Evolutionary conservation across 2,329 filamentous ascomycete genomes (phyloP), one percentile per base, ranked within the genome.

Genomic region (Colletotrichum kahawae): DNA sequence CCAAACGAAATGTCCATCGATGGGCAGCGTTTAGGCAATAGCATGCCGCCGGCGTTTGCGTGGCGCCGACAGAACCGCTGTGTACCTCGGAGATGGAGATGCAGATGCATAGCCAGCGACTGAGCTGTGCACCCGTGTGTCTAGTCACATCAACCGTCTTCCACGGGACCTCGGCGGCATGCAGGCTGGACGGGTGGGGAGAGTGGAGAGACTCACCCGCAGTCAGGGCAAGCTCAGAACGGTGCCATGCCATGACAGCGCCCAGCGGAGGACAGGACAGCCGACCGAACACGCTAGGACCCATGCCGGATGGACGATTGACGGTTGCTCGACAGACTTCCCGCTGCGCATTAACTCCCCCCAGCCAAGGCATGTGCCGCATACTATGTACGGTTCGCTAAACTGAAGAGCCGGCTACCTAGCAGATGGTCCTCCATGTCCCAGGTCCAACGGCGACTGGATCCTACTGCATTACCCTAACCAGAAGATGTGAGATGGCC

Each of bases 131-230:
- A 48, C 36, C 31, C 33, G 57, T 56, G 48, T 60, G 43, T 29
- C 63, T 57, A 43, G 65, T 56, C 70, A 74, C 70, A 76, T 74
- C 57, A 70, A 43, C 29, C 54, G 33, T 27, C 60, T 66, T 38
- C 70, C 74, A 76, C 74, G 70, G 74, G 70, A 76, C 70, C 64
- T 70, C 59, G 70, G 27, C 70, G 43, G 54, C 70, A 76, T 76
- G 70, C 73, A 75, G 63, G 73, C 51, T 68, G 63, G 43, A 71
- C 63, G 72, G 38, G 62, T 38, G 63, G 51, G 21, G 21, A 69
- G 29, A n/a, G 66, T 74, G 71, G 59, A 70, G 70, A 64, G 13
- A 71, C 36, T 64, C 60, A 74, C 48, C 34, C 60, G 60, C 51
- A 57, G 60, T 51, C 51, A 65, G 71, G 67, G 64, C 66, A 33